Evolutionary conservation across 331 rosid species (phyloP).

Genomic region (Acacia concinna): DNA sequence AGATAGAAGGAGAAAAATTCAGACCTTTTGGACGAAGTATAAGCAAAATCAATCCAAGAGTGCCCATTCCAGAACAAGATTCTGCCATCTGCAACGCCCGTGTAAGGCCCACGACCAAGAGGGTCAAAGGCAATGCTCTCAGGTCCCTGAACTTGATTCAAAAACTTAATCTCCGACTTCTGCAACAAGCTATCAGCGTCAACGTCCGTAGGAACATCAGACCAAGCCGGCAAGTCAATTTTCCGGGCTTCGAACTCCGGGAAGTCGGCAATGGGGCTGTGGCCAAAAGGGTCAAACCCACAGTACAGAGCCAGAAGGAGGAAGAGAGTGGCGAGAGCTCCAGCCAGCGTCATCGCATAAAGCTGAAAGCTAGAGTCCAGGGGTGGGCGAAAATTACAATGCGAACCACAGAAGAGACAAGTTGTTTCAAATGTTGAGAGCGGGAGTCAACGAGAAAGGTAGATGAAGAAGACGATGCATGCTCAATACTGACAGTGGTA

Average conservation of each 20-base stretch:
- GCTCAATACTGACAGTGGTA: background rate
- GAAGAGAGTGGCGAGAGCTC: conserved; percentile 39
- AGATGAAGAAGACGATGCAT: background rate
- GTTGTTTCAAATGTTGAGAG: background rate
- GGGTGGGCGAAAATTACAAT: background rate
- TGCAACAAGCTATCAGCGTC: conserved; percentile 70
- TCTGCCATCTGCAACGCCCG: conserved; percentile 92
- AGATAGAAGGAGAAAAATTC: background rate
- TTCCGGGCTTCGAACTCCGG: conserved; percentile 55
- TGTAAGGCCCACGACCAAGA: conserved; percentile 91
- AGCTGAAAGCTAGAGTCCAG: background rate
- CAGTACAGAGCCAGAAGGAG: conserved; percentile 67
- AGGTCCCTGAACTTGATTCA: conserved; percentile 80
- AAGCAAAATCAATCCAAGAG: conserved; percentile 75
- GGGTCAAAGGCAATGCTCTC: conserved; percentile 84
- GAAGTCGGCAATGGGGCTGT: conserved; percentile 62
- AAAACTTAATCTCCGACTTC: conserved; percentile 72
- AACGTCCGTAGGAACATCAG: conserved; percentile 51
- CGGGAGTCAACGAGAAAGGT: background rate
- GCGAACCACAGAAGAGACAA: background rate
- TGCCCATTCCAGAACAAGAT: conserved; percentile 73
- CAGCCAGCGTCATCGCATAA: conserved; percentile 36
- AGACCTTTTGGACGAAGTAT: conserved; percentile 75
- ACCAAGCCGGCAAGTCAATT: conserved; percentile 62
- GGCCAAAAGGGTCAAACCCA: conserved; percentile 71